Conservation (phyloP, 1,284 basidiomycete genomes). For the Cutaneotrichosporon mucoides region DNA sequence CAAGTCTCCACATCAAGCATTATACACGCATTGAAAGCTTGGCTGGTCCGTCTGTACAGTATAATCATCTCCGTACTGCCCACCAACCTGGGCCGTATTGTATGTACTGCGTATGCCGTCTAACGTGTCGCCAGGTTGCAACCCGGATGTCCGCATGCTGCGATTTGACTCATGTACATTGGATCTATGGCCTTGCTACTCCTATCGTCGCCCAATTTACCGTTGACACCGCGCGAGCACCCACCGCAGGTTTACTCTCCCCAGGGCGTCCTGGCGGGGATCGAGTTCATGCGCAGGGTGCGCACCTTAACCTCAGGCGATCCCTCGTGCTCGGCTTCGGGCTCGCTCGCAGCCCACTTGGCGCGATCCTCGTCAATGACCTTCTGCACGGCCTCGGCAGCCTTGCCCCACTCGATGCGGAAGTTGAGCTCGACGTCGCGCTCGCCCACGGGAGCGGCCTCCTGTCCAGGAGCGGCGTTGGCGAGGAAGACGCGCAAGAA, state of each 20-base stretch:
- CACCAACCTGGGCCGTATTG: no score
- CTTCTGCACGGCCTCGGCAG: conserved; percentile 11
- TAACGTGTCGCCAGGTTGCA: no score
- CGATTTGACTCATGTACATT: no score
- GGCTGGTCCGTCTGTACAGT: no score
- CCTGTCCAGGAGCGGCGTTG: conserved; percentile 13
- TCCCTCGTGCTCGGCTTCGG: conserved; percentile 1
- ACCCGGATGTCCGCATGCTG: no score
- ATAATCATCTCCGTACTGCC: no score
- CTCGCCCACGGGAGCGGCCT: not conserved
- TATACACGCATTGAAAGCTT: no score
- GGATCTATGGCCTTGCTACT: no score
- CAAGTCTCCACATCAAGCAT: no score
- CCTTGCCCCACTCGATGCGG: conserved; percentile 13
- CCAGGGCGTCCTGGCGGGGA: not conserved
- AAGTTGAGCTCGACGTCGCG: conserved; percentile 17
- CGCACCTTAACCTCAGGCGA: conserved; percentile 10
- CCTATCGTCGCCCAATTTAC: no score
- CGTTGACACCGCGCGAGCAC: no score
- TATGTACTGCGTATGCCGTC: no score
- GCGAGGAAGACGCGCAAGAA: conserved; percentile 29
- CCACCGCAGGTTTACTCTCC: not conserved
- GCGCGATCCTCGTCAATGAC: conserved; percentile 15
- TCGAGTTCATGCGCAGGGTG: conserved; percentile 3
- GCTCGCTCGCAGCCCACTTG: conserved; percentile 10